Percentiles rank a stretch among this genome's conserved stretches.
phyloP scores from a whole-genome alignment of 805 yeast genomes.

The Cyberlindnera americana region DNA sequence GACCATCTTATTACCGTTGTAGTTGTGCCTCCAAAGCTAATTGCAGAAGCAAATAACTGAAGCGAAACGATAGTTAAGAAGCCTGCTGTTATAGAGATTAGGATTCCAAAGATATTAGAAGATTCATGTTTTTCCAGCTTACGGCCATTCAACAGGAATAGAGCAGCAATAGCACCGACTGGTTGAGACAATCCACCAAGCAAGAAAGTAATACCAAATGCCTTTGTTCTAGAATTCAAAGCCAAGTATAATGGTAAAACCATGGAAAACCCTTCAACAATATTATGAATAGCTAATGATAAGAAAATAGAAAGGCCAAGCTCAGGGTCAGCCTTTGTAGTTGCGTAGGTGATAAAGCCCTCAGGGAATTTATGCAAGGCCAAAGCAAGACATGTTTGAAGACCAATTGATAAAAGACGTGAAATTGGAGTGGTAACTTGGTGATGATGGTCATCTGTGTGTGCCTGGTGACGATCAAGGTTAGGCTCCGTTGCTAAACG shows the following conservation, averaged over 20 bases:
- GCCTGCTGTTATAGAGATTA: slow-evolving; percentile 77
- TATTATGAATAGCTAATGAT: slow-evolving; percentile 84
- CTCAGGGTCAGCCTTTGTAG: slow-evolving; percentile 60
- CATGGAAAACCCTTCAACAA: slow-evolving; percentile 93
- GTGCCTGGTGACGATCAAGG: slow-evolving; percentile 28
- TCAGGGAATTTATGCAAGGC: slow-evolving; percentile 92
- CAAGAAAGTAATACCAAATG: slow-evolving; percentile 59
- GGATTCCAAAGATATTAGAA: slow-evolving; percentile 49
- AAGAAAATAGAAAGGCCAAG: slow-evolving; percentile 79
- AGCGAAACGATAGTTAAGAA: slow-evolving; percentile 77
- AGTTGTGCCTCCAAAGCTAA: slow-evolving; percentile 73
- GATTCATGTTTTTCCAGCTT: slow-evolving; percentile 32
- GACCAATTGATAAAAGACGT: slow-evolving; percentile 76
- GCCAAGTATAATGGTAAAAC: slow-evolving; percentile 86
- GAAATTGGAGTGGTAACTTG: slow-evolving; percentile 75
- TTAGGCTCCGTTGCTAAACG: slow-evolving; percentile 24
- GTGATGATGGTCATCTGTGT: slow-evolving; percentile 63
- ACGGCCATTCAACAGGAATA: slow-evolving; percentile 41
- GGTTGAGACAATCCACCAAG: slow-evolving; percentile 89
- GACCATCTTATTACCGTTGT: slow-evolving; percentile 57
- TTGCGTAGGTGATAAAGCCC: slow-evolving; percentile 85
- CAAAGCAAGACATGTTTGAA: slow-evolving; percentile 86
- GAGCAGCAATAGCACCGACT: slow-evolving; percentile 77
- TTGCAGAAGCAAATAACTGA: slow-evolving; percentile 83
- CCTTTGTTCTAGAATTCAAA: slow-evolving; percentile 55